Percentiles rank a stretch among this genome's conserved stretches.
phyloP scores from a whole-genome alignment of 805 yeast genomes.

The Sungouiozyma intestinalis region DNA sequence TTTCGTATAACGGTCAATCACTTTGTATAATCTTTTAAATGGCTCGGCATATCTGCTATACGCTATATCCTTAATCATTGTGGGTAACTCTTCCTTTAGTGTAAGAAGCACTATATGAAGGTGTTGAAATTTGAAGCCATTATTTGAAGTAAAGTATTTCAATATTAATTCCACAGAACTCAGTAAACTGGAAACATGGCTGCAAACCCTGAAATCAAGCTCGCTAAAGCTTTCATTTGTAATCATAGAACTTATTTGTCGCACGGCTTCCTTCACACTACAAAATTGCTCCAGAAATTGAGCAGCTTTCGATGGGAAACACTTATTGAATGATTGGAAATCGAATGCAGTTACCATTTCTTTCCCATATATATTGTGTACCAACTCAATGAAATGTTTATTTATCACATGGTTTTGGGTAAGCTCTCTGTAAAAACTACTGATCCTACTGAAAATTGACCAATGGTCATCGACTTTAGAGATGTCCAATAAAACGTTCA shows the following conservation, averaged over 20 bases:
- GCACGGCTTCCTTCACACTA: slow-evolving; percentile 3
- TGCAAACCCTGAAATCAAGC: slow-evolving; percentile 5
- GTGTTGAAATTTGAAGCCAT: slow-evolving; percentile 5
- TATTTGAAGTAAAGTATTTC: slow-evolving; percentile 3
- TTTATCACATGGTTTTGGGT: neutral
- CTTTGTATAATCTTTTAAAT: slow-evolving; percentile 2
- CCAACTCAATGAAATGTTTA: slow-evolving; percentile 1
- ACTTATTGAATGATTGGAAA: slow-evolving; percentile 4
- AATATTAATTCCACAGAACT: slow-evolving; percentile 1
- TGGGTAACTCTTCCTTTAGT: slow-evolving; percentile 4
- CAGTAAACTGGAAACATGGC: slow-evolving; percentile 2
- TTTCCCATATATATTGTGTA: neutral
- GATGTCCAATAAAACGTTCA: slow-evolving; percentile 7
- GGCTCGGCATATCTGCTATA: slow-evolving; percentile 2
- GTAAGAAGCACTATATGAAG: slow-evolving; percentile 1
- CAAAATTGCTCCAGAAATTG: slow-evolving; percentile 4
- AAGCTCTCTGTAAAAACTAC: slow-evolving; percentile 9
- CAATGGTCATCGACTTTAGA: slow-evolving; percentile 6
- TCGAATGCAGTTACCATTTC: neutral
- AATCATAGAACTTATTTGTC: slow-evolving; percentile 5
- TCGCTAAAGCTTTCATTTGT: slow-evolving; percentile 8
- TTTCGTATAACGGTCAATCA: neutral
- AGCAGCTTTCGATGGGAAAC: slow-evolving; percentile 4
- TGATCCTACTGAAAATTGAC: slow-evolving; percentile 11
- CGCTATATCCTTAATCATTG: neutral